phyloP scores from a whole-genome alignment of 176 grass and related monocot genomes.

The Aegilops bicornis region DNA sequence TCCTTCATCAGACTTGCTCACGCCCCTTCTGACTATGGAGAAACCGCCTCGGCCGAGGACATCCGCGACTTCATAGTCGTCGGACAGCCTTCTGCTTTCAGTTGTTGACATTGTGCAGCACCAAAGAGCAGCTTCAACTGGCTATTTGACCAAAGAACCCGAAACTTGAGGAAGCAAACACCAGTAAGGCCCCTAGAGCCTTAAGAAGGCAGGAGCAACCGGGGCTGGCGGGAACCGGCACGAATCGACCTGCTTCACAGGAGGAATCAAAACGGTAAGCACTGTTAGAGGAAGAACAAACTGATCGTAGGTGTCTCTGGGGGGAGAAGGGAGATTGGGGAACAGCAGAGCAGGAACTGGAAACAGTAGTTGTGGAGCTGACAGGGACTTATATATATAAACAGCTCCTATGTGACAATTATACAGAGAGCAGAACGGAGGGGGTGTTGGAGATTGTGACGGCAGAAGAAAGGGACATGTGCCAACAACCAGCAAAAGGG shows the following conservation, averaged over 20 bases:
- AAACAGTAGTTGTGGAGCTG: constrained; percentile 36
- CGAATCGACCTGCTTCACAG: not conserved
- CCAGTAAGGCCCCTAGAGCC: not conserved
- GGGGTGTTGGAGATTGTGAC: constrained; percentile 19
- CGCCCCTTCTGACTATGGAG: constrained; percentile 63
- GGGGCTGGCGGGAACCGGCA: not conserved
- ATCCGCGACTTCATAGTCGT: constrained; percentile 58
- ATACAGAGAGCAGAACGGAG: constrained; percentile 23
- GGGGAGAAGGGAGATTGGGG: constrained; percentile 17
- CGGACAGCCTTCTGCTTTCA: constrained; percentile 48
- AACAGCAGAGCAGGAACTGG: constrained; percentile 24
- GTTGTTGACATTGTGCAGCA: constrained; percentile 40
- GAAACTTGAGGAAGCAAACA: not conserved
- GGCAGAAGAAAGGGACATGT: constrained; percentile 36
- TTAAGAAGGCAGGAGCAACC: not conserved
- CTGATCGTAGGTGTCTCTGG: not conserved
- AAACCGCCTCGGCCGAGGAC: constrained; percentile 64
- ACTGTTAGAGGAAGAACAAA: not conserved
- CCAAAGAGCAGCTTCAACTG: not conserved
- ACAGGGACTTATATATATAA: constrained; percentile 16
- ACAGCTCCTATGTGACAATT: constrained; percentile 9
- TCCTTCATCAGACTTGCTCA: constrained; percentile 45
- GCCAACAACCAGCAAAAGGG: constrained; percentile 42
- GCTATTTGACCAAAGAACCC: not conserved
- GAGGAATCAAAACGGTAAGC: not conserved